These are phyloP conservation scores for Onygenales sp. DNA, from an alignment of 2,329 filamentous ascomycete genomes.

Conservation along the genomic window DNA sequence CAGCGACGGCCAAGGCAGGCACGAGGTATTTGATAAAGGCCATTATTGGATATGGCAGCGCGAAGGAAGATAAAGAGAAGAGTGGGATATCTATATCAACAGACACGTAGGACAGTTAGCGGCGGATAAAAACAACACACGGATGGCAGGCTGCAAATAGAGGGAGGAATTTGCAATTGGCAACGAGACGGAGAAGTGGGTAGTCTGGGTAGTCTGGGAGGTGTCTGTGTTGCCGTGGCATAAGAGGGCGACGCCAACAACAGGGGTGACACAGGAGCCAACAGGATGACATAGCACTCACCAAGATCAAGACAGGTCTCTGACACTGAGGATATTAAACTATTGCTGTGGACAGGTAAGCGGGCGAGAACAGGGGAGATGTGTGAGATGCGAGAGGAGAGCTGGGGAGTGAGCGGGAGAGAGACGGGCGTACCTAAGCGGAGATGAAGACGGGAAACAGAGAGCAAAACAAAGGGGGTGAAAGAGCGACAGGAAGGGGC, in stretches of 20 bases:
- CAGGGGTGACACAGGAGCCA: not conserved
- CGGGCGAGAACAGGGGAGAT: not conserved
- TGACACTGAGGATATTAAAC: not conserved
- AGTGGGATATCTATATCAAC: not conserved
- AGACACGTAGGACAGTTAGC: not conserved
- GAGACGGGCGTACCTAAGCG: not conserved
- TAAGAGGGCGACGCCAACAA: not conserved
- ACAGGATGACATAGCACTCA: not conserved
- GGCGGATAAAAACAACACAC: not conserved
- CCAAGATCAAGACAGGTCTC: not conserved
- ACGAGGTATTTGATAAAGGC: conserved; percentile 47
- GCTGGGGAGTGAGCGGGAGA: not conserved
- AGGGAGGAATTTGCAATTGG: not conserved
- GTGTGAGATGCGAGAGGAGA: not conserved
- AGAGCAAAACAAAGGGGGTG: conserved; percentile 5
- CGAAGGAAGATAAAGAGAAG: conserved; percentile 10
- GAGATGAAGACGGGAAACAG: not conserved
- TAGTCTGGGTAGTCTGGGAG: not conserved
- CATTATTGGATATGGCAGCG: conserved; percentile 29
- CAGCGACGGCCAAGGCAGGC: conserved; percentile 45
- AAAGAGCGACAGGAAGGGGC: conserved; percentile 7
- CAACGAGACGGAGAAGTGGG: not conserved
- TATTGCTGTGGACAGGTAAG: not conserved
- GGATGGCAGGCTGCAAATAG: not conserved
- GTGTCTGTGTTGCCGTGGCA: not conserved